These are phyloP conservation scores for Aspergillus sparsus DNA, from an alignment of 495 filamentous ascomycete species.

Conservation along the genomic window DNA sequence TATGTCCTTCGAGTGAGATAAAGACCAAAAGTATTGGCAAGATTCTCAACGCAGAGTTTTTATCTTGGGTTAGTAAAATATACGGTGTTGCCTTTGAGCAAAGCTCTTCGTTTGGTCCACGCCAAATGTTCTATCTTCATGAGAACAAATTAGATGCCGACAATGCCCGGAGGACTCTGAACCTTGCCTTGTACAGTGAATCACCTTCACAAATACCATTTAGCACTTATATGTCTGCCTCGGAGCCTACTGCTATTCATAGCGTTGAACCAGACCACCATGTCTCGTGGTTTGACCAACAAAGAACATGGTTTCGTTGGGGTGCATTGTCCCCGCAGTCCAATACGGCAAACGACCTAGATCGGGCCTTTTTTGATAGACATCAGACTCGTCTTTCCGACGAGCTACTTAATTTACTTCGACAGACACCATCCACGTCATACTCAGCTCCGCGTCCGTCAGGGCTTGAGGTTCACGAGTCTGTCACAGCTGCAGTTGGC, in stretches of 20 bases:
- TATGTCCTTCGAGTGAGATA: constrained; percentile 20
- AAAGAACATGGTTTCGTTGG: constrained; percentile 47
- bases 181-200: constrained; percentile 33
- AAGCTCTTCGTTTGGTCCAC: constrained; percentile 17
- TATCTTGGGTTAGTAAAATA: constrained; percentile 38
- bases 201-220: constrained; percentile 31
- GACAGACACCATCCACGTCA: constrained; percentile 7
- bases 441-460: background rate
- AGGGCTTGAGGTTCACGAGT: constrained; percentile 30
- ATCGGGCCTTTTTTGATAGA: constrained; percentile 34
- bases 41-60: constrained; percentile 27
- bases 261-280: constrained; percentile 24
- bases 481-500: constrained; percentile 42
- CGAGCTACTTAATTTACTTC: constrained; percentile 41
- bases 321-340: constrained; percentile 31
- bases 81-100: constrained; percentile 34
- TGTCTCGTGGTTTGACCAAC: constrained; percentile 36
- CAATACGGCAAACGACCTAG: constrained; percentile 10
- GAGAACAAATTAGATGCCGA: constrained; percentile 39
- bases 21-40: constrained; percentile 17
- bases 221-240: constrained; percentile 39
- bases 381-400: constrained; percentile 39
- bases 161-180: constrained; percentile 38
- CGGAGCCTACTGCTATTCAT: constrained; percentile 27
- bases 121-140: constrained; percentile 35